Evolutionary conservation across 1,284 basidiomycete species (phyloP).

Genomic region (Boletus hoseneyae): DNA sequence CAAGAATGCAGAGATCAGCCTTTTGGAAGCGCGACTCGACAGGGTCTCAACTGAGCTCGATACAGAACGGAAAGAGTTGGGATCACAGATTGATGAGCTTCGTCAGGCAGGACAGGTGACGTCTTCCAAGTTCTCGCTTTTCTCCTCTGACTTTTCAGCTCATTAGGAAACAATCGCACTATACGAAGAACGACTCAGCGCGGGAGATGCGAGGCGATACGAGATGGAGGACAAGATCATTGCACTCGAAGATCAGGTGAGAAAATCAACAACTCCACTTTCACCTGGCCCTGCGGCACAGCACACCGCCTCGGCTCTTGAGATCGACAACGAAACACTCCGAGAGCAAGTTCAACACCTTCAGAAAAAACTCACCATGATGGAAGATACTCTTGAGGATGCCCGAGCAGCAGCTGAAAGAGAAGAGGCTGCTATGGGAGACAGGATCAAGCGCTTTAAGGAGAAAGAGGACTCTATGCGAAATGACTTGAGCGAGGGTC

Average conservation of each 20-base stretch:
- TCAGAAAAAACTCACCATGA: slow-evolving; percentile 66
- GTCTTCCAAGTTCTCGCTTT: slow-evolving; percentile 2
- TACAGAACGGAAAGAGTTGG: slow-evolving; percentile 64
- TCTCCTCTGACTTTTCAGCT: slow-evolving; percentile 4
- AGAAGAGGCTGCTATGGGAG: slow-evolving; percentile 66
- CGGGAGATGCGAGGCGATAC: slow-evolving; percentile 68
- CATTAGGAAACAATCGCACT: slow-evolving; percentile 84
- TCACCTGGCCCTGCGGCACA: slow-evolving; percentile 40
- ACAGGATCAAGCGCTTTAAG: slow-evolving; percentile 67
- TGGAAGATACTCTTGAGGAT: slow-evolving; percentile 89
- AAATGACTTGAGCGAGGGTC: slow-evolving; percentile 61
- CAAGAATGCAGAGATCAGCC: slow-evolving; percentile 55
- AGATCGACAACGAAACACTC: slow-evolving; percentile 93
- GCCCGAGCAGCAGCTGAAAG: slow-evolving; percentile 65
- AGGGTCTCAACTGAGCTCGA: slow-evolving; percentile 52
- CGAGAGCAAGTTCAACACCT: slow-evolving; percentile 86
- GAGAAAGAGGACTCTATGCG: slow-evolving; percentile 74
- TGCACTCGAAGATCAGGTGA: slow-evolving; percentile 56
- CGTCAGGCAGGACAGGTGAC: slow-evolving; percentile 77
- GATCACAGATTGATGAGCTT: slow-evolving; percentile 74
- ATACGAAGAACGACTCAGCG: slow-evolving; percentile 83
- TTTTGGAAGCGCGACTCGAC: slow-evolving; percentile 49
- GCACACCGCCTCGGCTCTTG: slow-evolving; percentile 57
- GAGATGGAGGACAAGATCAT: slow-evolving; percentile 72
- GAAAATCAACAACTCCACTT: slow-evolving; percentile 34